These are phyloP conservation scores for Cadophora luteo-olivacea DNA, from an alignment of 2,329 filamentous ascomycete genomes.

Conservation along the genomic window DNA sequence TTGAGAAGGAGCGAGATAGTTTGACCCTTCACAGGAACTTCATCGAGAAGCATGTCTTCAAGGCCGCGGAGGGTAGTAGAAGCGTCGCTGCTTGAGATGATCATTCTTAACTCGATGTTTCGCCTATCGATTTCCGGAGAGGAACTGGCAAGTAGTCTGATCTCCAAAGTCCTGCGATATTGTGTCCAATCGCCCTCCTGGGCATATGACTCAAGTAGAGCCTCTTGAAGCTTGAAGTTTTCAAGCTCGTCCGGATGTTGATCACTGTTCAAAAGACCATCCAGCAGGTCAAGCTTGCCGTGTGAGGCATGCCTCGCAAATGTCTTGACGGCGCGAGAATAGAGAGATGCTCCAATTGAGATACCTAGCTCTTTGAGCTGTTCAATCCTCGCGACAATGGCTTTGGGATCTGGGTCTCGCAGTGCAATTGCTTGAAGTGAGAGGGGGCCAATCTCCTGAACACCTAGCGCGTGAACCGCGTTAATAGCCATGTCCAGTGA, in stretches of 20 bases:
- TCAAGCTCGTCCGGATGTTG: slow-evolving; percentile 70
- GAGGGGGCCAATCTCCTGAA: slow-evolving; percentile 75
- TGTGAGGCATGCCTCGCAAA: slow-evolving; percentile 63
- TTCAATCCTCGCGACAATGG: slow-evolving; percentile 63
- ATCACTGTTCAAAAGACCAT: slow-evolving; percentile 55
- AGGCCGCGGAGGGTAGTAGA: slow-evolving; percentile 33
- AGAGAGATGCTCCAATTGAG: slow-evolving; percentile 65
- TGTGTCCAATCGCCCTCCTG: slow-evolving; percentile 55
- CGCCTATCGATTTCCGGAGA: slow-evolving; percentile 48
- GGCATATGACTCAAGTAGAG: slow-evolving; percentile 59
- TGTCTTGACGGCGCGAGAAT: slow-evolving; percentile 67
- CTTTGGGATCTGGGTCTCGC: slow-evolving; percentile 62
- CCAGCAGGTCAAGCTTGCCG: slow-evolving; percentile 50
- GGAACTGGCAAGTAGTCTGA: slow-evolving; percentile 53
- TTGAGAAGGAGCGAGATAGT: slow-evolving; percentile 53
- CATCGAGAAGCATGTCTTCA: slow-evolving; percentile 56
- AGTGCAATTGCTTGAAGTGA: slow-evolving; percentile 80
- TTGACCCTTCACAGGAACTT: slow-evolving; percentile 49
- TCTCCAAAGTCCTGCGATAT: slow-evolving; percentile 61
- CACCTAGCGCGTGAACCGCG: slow-evolving; percentile 72
- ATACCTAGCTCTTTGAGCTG: slow-evolving; percentile 69
- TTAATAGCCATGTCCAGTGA: slow-evolving; percentile 75
- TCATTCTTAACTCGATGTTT: slow-evolving; percentile 55
- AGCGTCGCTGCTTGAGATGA: slow-evolving; percentile 46
- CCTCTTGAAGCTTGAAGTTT: slow-evolving; percentile 59